phyloP scores from a whole-genome alignment of 305 asterid genomes.

The Nicotiana rustica region DNA sequence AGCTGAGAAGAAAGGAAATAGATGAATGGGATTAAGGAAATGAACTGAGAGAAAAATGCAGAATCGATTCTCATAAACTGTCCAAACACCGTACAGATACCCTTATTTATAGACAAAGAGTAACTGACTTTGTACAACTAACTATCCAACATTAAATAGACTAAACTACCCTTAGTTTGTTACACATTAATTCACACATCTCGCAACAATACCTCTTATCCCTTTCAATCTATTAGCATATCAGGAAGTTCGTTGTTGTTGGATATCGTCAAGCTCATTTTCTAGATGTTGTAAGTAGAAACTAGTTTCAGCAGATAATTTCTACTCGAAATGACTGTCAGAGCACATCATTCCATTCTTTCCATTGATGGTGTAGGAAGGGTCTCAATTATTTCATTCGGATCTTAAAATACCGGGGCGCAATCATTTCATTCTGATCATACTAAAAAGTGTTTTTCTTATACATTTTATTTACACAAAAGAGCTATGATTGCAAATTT shows the following conservation, averaged over 20 bases:
- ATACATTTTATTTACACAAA: background rate
- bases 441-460: background rate
- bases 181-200: too few species aligned
- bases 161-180: too few species aligned
- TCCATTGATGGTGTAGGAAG: background rate
- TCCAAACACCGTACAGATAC: too few species aligned
- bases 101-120: too few species aligned
- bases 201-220: background rate
- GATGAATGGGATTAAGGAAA: too few species aligned
- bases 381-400: background rate
- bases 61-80: too few species aligned
- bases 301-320: background rate
- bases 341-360: background rate
- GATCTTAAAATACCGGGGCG: background rate
- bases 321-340: background rate
- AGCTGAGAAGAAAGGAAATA: too few species aligned
- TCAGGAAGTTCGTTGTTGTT: background rate
- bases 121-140: too few species aligned
- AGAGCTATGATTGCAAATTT: background rate
- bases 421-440: slow-evolving; percentile 23
- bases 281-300: background rate
- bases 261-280: background rate
- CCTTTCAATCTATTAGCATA: background rate
- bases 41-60: too few species aligned
- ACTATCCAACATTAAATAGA: too few species aligned